These are phyloP conservation scores for Polytrichum commune DNA, from an alignment of 225 moss, liverwort and hornwort species.

Conservation along the genomic window DNA sequence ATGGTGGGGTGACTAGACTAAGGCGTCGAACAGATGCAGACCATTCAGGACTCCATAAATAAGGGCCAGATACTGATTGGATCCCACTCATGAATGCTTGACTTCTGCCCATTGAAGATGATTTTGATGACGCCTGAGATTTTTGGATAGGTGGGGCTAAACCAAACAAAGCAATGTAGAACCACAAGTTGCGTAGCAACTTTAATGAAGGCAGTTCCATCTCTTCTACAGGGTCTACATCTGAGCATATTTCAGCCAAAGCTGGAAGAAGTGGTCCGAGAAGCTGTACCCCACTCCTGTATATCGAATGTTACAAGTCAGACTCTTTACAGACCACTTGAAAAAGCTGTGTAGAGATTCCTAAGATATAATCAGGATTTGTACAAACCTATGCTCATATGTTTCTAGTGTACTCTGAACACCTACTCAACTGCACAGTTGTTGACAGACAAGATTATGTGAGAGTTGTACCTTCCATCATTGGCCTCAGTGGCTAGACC, in stretches of 20 bases:
- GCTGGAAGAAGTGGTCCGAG: conserved; percentile 78
- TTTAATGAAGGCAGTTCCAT: conserved; percentile 61
- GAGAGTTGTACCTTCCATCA: conserved; percentile 42
- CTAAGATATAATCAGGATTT: not conserved
- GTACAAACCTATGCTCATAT: no score
- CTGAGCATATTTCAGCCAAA: conserved; percentile 78
- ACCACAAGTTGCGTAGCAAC: conserved; percentile 81
- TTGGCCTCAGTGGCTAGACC: conserved; percentile 72
- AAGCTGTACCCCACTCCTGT: conserved; percentile 61
- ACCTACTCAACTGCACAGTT: not conserved
- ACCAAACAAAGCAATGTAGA: conserved; percentile 73
- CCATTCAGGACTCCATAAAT: conserved; percentile 69
- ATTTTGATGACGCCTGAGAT: conserved; percentile 38
- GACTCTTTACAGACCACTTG: no score
- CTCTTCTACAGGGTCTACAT: conserved; percentile 59
- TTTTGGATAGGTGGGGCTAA: conserved; percentile 81
- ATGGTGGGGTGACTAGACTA: conserved; percentile 61
- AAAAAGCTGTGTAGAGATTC: not conserved
- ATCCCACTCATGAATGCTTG: conserved; percentile 45
- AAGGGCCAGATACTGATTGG: conserved; percentile 60
- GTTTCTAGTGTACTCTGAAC: no score
- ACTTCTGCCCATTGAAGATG: conserved; percentile 44
- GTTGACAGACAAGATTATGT: not conserved
- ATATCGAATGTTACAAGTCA: not conserved
- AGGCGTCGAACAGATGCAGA: conserved; percentile 62